Conservation (phyloP, 805 yeast genomes). For the Candida schatavii region DNA sequence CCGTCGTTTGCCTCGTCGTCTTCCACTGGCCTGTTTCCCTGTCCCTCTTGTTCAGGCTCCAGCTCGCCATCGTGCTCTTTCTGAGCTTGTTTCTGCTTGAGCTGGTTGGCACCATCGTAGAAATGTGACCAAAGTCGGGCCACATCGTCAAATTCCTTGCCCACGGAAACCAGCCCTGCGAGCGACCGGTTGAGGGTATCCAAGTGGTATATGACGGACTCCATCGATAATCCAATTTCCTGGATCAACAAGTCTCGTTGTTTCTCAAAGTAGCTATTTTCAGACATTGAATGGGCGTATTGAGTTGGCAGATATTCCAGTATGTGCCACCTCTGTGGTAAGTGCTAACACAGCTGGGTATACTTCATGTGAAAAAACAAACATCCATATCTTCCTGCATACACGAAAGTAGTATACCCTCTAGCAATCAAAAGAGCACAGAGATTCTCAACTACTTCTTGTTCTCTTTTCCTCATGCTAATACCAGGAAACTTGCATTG, state of each 20-base stretch:
- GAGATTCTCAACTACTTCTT: neutral
- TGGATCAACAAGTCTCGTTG: slow-evolving; percentile 58
- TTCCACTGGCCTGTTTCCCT: slow-evolving; percentile 1
- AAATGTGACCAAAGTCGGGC: slow-evolving; percentile 69
- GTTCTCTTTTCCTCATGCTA: slow-evolving; percentile 1
- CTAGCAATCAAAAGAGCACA: neutral
- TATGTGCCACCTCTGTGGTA: too few species aligned
- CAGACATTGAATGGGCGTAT: slow-evolving; percentile 1
- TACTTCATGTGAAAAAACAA: too few species aligned
- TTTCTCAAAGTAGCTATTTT: slow-evolving; percentile 46
- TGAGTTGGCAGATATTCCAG: too few species aligned
- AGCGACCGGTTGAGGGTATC: slow-evolving; percentile 66
- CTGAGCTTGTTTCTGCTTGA: slow-evolving; percentile 6
- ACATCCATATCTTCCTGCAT: too few species aligned
- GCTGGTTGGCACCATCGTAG: slow-evolving; percentile 49
- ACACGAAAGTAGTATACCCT: too few species aligned
- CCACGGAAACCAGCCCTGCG: slow-evolving; percentile 66
- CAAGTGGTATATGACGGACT: slow-evolving; percentile 60
- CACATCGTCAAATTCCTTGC: slow-evolving; percentile 71
- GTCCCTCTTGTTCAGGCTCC: neutral
- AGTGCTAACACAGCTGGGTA: too few species aligned
- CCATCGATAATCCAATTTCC: slow-evolving; percentile 57
- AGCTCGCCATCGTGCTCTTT: neutral
- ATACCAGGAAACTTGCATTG: slow-evolving; percentile 12
- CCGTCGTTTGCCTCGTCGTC: slow-evolving; percentile 2